Evolutionary conservation across 1,284 basidiomycete species (phyloP).

Genomic region (Meripilus lineatus): DNA sequence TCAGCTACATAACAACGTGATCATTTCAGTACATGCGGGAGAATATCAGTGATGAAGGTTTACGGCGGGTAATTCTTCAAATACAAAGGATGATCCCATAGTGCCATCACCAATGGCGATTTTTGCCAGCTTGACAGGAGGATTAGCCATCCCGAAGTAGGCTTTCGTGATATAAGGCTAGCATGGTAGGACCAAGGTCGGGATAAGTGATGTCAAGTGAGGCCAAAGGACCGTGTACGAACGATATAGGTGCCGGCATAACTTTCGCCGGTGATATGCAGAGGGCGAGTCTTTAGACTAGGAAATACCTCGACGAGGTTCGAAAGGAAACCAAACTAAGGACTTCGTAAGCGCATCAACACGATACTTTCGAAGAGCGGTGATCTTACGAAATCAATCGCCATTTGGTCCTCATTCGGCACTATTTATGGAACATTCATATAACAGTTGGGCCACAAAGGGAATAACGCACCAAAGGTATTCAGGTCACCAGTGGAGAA

Average conservation of each 20-base stretch:
- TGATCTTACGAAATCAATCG: constrained; percentile 20
- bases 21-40: background rate
- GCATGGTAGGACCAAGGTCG: background rate
- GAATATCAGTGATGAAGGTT: constrained; percentile 14
- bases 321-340: constrained; percentile 58
- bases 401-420: constrained; percentile 22
- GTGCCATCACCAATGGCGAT: constrained; percentile 66
- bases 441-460: background rate
- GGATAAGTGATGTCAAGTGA: background rate
- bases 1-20: constrained; percentile 5
- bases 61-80: constrained; percentile 54
- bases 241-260: constrained; percentile 61
- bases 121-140: constrained; percentile 57
- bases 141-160: constrained; percentile 27
- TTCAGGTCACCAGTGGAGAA: constrained; percentile 60
- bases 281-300: constrained; percentile 50
- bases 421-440: constrained; percentile 10
- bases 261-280: constrained; percentile 61
- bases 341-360: constrained; percentile 1
- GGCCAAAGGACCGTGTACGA: background rate
- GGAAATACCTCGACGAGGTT: constrained; percentile 70
- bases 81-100: constrained; percentile 42
- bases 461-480: constrained; percentile 12
- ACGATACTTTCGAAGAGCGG: background rate
- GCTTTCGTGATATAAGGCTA: constrained; percentile 15